phyloP scores from a whole-genome alignment of 495 filamentous ascomycete species.

The Tuber umbilicatum region DNA sequence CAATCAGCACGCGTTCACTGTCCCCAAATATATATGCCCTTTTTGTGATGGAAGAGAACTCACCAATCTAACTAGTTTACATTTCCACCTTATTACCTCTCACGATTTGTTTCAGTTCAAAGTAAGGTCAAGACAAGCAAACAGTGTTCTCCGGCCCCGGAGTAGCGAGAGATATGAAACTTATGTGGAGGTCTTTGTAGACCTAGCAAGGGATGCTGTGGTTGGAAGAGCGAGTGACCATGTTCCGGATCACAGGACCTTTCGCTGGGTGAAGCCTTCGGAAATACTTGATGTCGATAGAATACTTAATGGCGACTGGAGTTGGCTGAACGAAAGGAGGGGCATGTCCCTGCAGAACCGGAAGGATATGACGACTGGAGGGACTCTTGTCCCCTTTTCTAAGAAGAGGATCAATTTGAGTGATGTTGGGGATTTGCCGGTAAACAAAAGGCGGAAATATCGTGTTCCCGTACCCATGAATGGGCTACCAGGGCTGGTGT shows the following conservation, averaged over 20 bases:
- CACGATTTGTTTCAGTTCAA: slow-evolving; percentile 38
- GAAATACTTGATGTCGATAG: slow-evolving; percentile 27
- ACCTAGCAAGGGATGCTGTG: slow-evolving; percentile 35
- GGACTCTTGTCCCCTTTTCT: neutral
- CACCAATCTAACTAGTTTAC: slow-evolving; percentile 22
- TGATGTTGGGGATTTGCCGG: slow-evolving; percentile 26
- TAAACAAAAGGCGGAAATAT: slow-evolving; percentile 26
- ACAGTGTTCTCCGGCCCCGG: slow-evolving; percentile 14
- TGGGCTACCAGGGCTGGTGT: slow-evolving; percentile 27
- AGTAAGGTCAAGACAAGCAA: slow-evolving; percentile 25
- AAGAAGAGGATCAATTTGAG: slow-evolving; percentile 31
- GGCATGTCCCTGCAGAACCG: slow-evolving; percentile 19
- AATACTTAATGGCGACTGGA: slow-evolving; percentile 38
- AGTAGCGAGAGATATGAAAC: slow-evolving; percentile 22
- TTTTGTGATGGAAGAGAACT: slow-evolving; percentile 40
- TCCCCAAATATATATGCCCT: slow-evolving; percentile 32
- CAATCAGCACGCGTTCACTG: slow-evolving; percentile 32
- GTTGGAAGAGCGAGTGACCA: slow-evolving; percentile 35
- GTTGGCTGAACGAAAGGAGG: slow-evolving; percentile 39
- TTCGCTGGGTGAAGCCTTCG: slow-evolving; percentile 38
- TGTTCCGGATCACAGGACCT: slow-evolving; percentile 38
- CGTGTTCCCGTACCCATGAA: slow-evolving; percentile 33
- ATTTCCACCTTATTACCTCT: slow-evolving; percentile 36
- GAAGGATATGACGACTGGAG: slow-evolving; percentile 8
- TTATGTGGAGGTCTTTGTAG: slow-evolving; percentile 32